Percentiles rank a stretch among this genome's conserved stretches.
Evolutionary conservation across 768 basidiomycete species (phyloP).

Genomic region (Agaricus sinodeliciosus): DNA sequence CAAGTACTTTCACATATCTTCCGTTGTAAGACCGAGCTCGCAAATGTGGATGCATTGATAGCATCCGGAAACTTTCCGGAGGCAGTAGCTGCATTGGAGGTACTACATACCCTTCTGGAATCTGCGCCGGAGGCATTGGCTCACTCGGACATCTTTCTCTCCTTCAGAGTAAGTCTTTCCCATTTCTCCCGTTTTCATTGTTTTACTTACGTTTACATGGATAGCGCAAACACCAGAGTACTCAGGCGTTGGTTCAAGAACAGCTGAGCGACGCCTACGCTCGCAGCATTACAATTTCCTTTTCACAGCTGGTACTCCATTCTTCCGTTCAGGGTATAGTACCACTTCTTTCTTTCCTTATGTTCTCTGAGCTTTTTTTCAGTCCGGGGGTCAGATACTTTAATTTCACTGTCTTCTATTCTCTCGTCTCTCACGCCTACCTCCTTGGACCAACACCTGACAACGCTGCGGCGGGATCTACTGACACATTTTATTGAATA

Average conservation of each 20-base stretch:
- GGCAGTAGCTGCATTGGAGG: constrained; percentile 41
- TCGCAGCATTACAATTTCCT: constrained; percentile 46
- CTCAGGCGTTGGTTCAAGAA: constrained; percentile 58
- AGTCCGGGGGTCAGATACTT: constrained; percentile 54
- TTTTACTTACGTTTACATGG: neutral
- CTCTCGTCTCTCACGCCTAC: constrained; percentile 51
- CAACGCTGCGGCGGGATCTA: constrained; percentile 61
- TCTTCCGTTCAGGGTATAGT: constrained; percentile 39
- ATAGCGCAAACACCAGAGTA: constrained; percentile 50
- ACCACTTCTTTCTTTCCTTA: neutral
- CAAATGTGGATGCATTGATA: constrained; percentile 37
- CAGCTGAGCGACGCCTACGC: constrained; percentile 65
- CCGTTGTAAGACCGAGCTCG: constrained; percentile 42
- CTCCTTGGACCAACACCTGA: constrained; percentile 49
- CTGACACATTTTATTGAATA: constrained; percentile 51
- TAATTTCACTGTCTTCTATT: constrained; percentile 46
- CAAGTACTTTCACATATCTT: constrained; percentile 50
- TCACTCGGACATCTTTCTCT: constrained; percentile 42
- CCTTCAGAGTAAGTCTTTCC: constrained; percentile 49
- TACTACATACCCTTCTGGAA: constrained; percentile 38
- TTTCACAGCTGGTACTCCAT: constrained; percentile 42
- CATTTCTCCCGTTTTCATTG: constrained; percentile 2
- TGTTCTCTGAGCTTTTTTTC: constrained; percentile 4
- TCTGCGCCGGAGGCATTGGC: constrained; percentile 44
- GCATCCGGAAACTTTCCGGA: constrained; percentile 57